Evolutionary conservation across 805 yeast genomes (phyloP).

Genomic region (Starmerella etchellsii): DNA sequence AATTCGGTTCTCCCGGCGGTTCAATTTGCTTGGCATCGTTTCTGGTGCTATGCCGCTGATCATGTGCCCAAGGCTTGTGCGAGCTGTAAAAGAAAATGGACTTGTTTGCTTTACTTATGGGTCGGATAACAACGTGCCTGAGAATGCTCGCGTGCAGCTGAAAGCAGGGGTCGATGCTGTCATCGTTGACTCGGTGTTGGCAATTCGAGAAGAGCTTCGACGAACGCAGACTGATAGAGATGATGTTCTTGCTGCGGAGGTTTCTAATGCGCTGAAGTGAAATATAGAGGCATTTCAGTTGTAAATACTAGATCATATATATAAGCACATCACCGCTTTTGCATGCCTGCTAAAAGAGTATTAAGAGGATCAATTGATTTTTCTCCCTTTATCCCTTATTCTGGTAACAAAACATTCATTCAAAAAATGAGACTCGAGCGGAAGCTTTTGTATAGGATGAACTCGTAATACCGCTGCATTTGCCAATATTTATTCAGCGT

Average conservation of each 20-base stretch:
- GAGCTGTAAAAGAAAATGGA: slow-evolving; percentile 83
- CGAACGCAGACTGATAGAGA: slow-evolving; percentile 2
- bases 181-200: slow-evolving; percentile 89
- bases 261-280: slow-evolving; percentile 10
- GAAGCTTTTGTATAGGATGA: too few species aligned
- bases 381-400: too few species aligned
- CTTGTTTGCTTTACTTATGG: slow-evolving; percentile 92
- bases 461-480: too few species aligned
- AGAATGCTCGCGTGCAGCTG: slow-evolving; percentile 71
- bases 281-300: too few species aligned
- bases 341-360: too few species aligned
- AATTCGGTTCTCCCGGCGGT: slow-evolving; percentile 73
- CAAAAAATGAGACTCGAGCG: too few species aligned
- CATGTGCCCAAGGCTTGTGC: slow-evolving; percentile 78
- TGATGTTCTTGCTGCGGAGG: slow-evolving; percentile 13
- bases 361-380: too few species aligned
- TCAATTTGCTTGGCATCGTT: slow-evolving; percentile 87
- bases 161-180: slow-evolving; percentile 95
- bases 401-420: too few species aligned
- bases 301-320: too few species aligned
- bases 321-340: too few species aligned
- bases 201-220: slow-evolving; percentile 73
- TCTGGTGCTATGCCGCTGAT: slow-evolving; percentile 77
- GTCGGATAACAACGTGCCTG: slow-evolving; percentile 68
- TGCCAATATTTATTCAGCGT: too few species aligned